Evolutionary conservation across 2,329 filamentous ascomycete genomes (phyloP).

Genomic region (Chrysoporthe puriensis): DNA sequence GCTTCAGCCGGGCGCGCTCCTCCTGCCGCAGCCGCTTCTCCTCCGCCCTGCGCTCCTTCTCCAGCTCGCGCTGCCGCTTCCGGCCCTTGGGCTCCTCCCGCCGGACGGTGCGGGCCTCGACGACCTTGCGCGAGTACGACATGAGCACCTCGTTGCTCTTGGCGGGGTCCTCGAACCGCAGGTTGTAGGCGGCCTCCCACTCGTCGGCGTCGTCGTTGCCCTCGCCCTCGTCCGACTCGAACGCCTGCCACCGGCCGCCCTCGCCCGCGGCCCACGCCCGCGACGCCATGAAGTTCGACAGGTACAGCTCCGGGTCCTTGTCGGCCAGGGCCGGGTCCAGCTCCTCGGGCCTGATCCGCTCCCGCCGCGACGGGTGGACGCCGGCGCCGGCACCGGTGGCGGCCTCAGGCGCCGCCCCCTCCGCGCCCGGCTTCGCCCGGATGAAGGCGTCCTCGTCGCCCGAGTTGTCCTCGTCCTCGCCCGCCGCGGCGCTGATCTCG

Average conservation of each 20-base stretch:
- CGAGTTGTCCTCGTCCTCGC: constrained; percentile 53
- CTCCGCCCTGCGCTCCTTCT: constrained; percentile 76
- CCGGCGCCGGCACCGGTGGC: too few species aligned
- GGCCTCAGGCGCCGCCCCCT: too few species aligned
- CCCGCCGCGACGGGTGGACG: constrained; percentile 60
- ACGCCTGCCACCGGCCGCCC: constrained; percentile 71
- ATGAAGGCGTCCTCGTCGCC: constrained; percentile 76
- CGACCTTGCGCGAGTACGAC: constrained; percentile 86
- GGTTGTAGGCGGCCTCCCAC: constrained; percentile 92
- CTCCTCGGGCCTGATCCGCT: constrained; percentile 54
- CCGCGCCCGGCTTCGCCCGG: constrained; percentile 63
- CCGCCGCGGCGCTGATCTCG: constrained; percentile 72
- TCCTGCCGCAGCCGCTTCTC: constrained; percentile 76
- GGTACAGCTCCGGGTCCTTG: constrained; percentile 82
- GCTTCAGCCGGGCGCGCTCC: constrained; percentile 82
- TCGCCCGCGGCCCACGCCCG: constrained; percentile 83
- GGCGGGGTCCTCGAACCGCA: constrained; percentile 90
- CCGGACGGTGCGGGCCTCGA: constrained; percentile 80
- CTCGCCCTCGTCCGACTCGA: constrained; percentile 93
- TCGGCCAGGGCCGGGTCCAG: constrained; percentile 76
- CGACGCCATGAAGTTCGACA: constrained; percentile 95
- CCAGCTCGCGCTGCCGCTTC: constrained; percentile 77
- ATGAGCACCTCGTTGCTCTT: constrained; percentile 86
- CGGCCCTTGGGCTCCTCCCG: constrained; percentile 79
- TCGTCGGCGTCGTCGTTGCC: constrained; percentile 77